Base-by-base conservation (phyloP, 2,329 filamentous ascomycete genomes). In the Aaosphaeria arxii region DNA sequence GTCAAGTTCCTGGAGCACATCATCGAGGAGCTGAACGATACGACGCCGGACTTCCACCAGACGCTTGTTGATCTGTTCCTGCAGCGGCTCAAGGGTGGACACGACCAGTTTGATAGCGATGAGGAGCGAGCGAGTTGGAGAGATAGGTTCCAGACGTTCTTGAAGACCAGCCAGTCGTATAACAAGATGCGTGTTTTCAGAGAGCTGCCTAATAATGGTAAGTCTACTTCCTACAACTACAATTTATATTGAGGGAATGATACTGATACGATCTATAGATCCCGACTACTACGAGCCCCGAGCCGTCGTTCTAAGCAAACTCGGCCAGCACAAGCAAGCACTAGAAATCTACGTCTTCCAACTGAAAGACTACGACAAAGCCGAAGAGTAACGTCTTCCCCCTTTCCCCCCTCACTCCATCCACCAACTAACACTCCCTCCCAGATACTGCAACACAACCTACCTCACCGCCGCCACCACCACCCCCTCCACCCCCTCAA, bases 291-390 rank as follows among this genome's bases (percentile, higher is more conserved):
- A 88, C 69, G 92, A 97, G 67, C 85, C 90, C 2, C 85, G 92
- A 52, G 94, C 94, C 5, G 86, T 97, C 40, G 86, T 97, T 17
- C 82, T 97, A 36, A 91, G 89, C 70, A 95, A 94, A 59, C 96
- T 97, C 89, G 90, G 89, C 5, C 87, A 92, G 60, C 91, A 99
- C 73, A 91, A 90, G 65, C 91, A 97, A 71, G 94, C 94, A 0
- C 75, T 99, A n/a, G 88, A 94, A 66, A 96, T 99, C 45, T 99
- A 96, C 67, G 92, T 97, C 30, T 99, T 96, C 73, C 94, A 92
- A 69, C 82, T 99, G 69, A 77, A 88, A 57, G 87, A 96, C 67
- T 92, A 89, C 53, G 76, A 75, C 9, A 97, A 96, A 71, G 94
- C 94, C 31, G 94, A 99, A 80, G 90, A 96, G 86, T 96, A 55